phyloP scores from a whole-genome alignment of 208 protist species.

The Vickermania spadyakhi region DNA sequence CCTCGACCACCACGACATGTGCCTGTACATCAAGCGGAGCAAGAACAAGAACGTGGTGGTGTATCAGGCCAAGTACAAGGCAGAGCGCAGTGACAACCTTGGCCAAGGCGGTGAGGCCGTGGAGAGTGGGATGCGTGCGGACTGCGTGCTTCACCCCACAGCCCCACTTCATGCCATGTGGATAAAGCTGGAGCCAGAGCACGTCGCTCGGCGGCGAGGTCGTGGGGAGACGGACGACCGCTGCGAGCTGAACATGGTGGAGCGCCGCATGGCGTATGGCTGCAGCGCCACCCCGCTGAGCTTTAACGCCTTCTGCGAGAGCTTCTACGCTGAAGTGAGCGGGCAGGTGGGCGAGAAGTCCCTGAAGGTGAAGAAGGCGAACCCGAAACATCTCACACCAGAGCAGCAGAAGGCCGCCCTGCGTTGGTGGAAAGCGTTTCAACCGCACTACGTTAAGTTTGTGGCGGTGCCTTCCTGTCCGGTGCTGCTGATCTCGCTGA shows the following conservation, averaged over 20 bases:
- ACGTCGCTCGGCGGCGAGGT: conserved; percentile 31
- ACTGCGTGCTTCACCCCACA: conserved; percentile 21
- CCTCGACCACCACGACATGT: conserved; percentile 65
- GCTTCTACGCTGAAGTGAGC: background rate
- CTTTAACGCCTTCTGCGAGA: conserved; percentile 6
- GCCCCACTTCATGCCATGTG: conserved; percentile 67
- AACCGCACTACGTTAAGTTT: conserved; percentile 35
- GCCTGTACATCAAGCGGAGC: conserved; percentile 70
- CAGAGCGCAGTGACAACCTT: conserved; percentile 5
- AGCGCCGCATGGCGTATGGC: conserved; percentile 73
- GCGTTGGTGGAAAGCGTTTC: conserved; percentile 27
- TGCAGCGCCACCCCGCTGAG: conserved; percentile 26
- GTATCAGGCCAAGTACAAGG: conserved; percentile 44
- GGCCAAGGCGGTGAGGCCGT: background rate
- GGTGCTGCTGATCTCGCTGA: conserved; percentile 31
- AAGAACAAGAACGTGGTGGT: conserved; percentile 75
- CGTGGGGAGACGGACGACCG: conserved; percentile 27
- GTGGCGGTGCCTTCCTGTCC: conserved; percentile 59
- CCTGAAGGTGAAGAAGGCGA: background rate
- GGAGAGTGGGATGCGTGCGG: conserved; percentile 10
- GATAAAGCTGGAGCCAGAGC: conserved; percentile 53
- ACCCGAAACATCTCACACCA: background rate
- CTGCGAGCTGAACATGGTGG: conserved; percentile 55
- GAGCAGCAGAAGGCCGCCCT: background rate
- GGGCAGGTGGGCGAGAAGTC: background rate